phyloP scores from a whole-genome alignment of 768 basidiomycete genomes.

The Lactarius deliciosus region DNA sequence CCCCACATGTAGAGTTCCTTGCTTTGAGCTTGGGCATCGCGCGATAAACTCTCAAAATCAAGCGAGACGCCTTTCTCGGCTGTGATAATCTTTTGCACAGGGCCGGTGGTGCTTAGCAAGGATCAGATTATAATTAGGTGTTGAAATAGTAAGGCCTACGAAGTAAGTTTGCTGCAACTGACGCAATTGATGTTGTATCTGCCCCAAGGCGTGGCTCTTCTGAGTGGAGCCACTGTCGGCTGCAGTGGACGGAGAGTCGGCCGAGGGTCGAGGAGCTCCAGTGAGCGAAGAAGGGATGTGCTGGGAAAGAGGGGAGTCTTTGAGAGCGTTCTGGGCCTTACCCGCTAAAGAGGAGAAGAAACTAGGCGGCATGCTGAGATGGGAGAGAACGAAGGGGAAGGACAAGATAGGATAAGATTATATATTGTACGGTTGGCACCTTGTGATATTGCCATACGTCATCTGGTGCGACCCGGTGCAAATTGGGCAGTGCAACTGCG shows the following conservation, averaged over 20 bases:
- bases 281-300: constrained; percentile 49
- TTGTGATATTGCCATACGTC: constrained; percentile 29
- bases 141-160: constrained; percentile 40
- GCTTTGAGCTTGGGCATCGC: constrained; percentile 69
- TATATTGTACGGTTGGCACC: constrained; percentile 16
- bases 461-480: constrained; percentile 18
- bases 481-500: background rate
- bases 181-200: constrained; percentile 71
- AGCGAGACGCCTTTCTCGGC: constrained; percentile 74
- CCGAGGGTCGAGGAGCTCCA: constrained; percentile 39
- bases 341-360: constrained; percentile 69
- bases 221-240: constrained; percentile 32
- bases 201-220: constrained; percentile 58
- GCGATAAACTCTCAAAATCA: constrained; percentile 64
- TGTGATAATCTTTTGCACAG: constrained; percentile 78
- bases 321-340: constrained; percentile 73
- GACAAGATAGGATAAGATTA: constrained; percentile 24
- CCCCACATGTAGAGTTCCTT: constrained; percentile 89
- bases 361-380: constrained; percentile 51
- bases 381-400: constrained; percentile 19
- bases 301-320: constrained; percentile 55
- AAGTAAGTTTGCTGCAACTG: constrained; percentile 73
- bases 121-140: background rate
- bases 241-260: constrained; percentile 21
- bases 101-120: constrained; percentile 50